A percentile compares a stretch with the other conserved stretches of the same genome.
These are phyloP conservation scores for Arthrobotrys conoides DNA, from an alignment of 2,329 filamentous ascomycete genomes.

Conservation along the genomic window DNA sequence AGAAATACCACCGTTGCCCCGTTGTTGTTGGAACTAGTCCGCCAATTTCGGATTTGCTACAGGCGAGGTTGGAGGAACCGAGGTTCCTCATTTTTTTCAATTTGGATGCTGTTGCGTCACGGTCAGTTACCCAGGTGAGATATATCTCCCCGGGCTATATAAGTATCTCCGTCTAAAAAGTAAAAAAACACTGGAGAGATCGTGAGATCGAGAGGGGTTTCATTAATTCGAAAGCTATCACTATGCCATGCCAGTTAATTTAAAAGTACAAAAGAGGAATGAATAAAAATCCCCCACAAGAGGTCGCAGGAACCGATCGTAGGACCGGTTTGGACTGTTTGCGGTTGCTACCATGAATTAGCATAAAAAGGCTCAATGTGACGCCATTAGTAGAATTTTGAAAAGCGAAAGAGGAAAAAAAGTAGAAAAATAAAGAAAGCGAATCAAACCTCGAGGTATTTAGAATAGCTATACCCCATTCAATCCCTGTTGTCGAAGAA, in stretches of 20 bases:
- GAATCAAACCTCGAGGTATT: constrained; percentile 28
- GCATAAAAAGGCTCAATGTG: background rate
- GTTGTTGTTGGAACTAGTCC: background rate
- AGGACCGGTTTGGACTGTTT: background rate
- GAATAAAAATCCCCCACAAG: background rate
- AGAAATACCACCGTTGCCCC: background rate
- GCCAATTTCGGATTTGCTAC: constrained; percentile 19
- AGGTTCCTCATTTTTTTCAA: background rate
- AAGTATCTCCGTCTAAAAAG: too few relatives aligned
- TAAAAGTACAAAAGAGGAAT: constrained; percentile 8
- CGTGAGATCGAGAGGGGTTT: background rate
- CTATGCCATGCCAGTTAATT: constrained; percentile 25
- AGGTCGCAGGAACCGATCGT: background rate
- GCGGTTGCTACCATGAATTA: constrained; percentile 8
- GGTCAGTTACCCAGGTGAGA: background rate
- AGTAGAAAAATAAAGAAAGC: too few relatives aligned
- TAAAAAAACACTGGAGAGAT: too few relatives aligned
- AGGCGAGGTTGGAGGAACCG: constrained; percentile 1
- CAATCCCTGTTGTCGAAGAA: constrained; percentile 9
- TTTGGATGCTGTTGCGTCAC: background rate
- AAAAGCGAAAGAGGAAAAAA: constrained; percentile 2
- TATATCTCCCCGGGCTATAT: too few relatives aligned
- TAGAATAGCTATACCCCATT: constrained; percentile 22
- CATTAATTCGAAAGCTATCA: constrained; percentile 22
- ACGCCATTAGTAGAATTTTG: constrained; percentile 10